phyloP scores from a whole-genome alignment of 2,329 filamentous ascomycete genomes.

The Herpotrichia juniperi region DNA sequence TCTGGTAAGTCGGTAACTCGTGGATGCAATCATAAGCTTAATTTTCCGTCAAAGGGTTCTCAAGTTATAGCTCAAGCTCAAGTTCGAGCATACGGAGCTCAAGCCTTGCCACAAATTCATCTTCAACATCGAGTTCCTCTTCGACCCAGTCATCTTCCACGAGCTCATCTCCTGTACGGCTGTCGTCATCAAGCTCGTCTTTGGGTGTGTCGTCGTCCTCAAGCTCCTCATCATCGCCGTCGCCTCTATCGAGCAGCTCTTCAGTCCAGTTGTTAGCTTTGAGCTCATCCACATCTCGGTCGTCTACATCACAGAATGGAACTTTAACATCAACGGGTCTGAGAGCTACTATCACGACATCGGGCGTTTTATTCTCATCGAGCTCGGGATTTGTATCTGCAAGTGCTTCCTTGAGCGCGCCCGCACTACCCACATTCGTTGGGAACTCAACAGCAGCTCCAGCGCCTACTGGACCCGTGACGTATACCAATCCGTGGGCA shows the following conservation, averaged over 20 bases:
- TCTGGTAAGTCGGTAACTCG: background rate
- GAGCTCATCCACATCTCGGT: background rate
- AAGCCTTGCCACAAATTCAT: background rate
- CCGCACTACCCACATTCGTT: background rate
- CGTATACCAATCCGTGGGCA: conserved; percentile 22
- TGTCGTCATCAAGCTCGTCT: background rate
- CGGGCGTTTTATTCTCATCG: background rate
- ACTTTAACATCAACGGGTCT: background rate
- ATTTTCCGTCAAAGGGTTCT: background rate
- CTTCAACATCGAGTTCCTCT: background rate
- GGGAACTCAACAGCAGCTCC: conserved; percentile 5
- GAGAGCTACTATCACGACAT: background rate
- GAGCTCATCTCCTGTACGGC: too few species aligned
- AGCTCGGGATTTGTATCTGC: background rate
- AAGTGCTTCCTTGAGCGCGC: background rate
- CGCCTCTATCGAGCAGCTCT: background rate
- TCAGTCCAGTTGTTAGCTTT: background rate
- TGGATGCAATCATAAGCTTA: background rate
- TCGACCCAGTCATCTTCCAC: background rate
- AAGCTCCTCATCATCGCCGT: background rate
- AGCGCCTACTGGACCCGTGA: conserved; percentile 4
- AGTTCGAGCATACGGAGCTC: background rate
- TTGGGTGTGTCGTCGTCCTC: background rate
- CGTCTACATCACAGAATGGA: background rate
- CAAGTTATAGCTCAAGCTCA: conserved; percentile 4